Evolutionary conservation across 1,284 basidiomycete species (phyloP).

Genomic region (Crepidotus sp.): DNA sequence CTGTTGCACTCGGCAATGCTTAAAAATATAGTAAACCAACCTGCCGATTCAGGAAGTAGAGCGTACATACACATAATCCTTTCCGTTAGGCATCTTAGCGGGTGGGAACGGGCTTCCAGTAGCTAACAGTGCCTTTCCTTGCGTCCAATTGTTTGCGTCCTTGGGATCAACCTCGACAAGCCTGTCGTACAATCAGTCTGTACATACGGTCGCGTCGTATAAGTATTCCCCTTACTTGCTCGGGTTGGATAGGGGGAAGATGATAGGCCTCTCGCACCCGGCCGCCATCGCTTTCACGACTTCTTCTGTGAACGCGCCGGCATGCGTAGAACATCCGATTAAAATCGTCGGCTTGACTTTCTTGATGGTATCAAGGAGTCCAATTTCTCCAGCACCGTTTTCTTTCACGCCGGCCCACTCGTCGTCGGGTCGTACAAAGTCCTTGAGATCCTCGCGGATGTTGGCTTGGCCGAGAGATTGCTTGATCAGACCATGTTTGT

Average conservation of each 20-base stretch:
- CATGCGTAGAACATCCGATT: slow-evolving; percentile 75
- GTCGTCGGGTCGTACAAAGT: slow-evolving; percentile 49
- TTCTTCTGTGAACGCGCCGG: slow-evolving; percentile 58
- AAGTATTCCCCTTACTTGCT: slow-evolving; percentile 28
- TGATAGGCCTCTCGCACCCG: slow-evolving; percentile 64
- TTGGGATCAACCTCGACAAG: slow-evolving; percentile 71
- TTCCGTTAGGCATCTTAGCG: slow-evolving; percentile 59
- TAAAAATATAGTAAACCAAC: not conserved
- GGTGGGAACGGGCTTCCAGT: slow-evolving; percentile 79
- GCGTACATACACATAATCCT: slow-evolving; percentile 52
- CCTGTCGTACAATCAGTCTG: slow-evolving; percentile 16
- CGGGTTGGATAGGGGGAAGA: slow-evolving; percentile 79
- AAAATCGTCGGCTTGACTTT: slow-evolving; percentile 56
- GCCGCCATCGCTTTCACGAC: slow-evolving; percentile 62
- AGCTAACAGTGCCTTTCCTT: slow-evolving; percentile 67
- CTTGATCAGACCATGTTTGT: slow-evolving; percentile 50
- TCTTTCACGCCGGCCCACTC: slow-evolving; percentile 40
- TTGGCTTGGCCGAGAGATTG: slow-evolving; percentile 38
- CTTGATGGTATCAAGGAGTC: slow-evolving; percentile 61
- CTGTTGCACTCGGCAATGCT: slow-evolving; percentile 71
- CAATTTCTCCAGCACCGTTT: slow-evolving; percentile 37
- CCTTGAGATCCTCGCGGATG: slow-evolving; percentile 43
- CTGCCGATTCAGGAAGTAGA: not conserved
- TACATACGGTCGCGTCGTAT: not conserved
- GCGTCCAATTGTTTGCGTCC: slow-evolving; percentile 68